Evolutionary conservation across 2,329 filamentous ascomycete genomes (phyloP).

Genomic region (Talaromyces sp.): DNA sequence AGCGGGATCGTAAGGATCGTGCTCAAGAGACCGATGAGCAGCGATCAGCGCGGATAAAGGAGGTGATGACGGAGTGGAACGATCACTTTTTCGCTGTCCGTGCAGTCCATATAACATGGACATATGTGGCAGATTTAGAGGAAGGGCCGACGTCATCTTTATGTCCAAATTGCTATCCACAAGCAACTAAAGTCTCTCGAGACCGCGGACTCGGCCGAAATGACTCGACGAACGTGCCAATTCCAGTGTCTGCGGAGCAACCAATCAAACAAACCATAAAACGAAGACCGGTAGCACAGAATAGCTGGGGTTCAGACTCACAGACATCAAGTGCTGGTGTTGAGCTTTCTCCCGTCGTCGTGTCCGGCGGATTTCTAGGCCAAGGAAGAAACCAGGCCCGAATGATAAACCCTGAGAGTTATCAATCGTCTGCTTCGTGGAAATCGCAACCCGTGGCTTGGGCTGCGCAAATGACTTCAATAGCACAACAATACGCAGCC

Average conservation of each 20-base stretch:
- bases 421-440: neutral
- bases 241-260: conserved; percentile 16
- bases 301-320: neutral
- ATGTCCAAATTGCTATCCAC: conserved; percentile 41
- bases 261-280: conserved; percentile 12
- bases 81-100: conserved; percentile 41
- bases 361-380: neutral
- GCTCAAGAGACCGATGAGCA: conserved; percentile 42
- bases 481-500: conserved; percentile 41
- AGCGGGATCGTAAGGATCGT: conserved; percentile 41
- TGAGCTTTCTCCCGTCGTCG: neutral
- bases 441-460: conserved; percentile 28
- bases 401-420: neutral
- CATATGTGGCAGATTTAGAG: conserved; percentile 35
- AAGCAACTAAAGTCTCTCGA: conserved; percentile 33
- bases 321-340: neutral
- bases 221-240: conserved; percentile 16
- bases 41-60: conserved; percentile 36
- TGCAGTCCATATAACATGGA: conserved; percentile 32
- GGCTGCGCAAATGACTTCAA: conserved; percentile 34
- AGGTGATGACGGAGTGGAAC: conserved; percentile 45
- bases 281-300: conserved; percentile 19
- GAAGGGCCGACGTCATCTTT: conserved; percentile 35
- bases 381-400: conserved; percentile 1
- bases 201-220: conserved; percentile 16